Evolutionary conservation across 768 basidiomycete genomes (phyloP).

Genomic region (Leccinum rimulosum): DNA sequence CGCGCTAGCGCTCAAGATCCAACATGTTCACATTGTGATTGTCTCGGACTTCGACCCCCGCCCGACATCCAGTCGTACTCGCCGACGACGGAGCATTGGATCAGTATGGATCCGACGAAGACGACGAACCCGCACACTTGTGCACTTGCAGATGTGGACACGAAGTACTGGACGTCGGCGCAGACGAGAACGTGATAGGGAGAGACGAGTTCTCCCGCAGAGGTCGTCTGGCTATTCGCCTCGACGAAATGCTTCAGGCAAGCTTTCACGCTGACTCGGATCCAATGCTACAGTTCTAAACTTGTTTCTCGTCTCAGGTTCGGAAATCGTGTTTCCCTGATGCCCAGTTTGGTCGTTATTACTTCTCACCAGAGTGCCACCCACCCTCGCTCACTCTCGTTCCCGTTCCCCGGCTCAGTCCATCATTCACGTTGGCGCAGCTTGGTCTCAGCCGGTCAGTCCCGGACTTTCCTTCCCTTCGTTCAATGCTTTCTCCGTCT

Average conservation of each 20-base stretch:
- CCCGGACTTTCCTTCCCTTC: no score
- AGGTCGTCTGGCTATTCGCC: conserved; percentile 68
- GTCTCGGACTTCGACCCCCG: conserved; percentile 69
- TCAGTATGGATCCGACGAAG: conserved; percentile 72
- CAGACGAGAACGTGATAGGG: conserved; percentile 53
- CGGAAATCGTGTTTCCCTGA: conserved; percentile 18
- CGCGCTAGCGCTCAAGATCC: conserved; percentile 69
- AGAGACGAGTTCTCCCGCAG: conserved; percentile 68
- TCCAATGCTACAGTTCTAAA: conserved; percentile 10
- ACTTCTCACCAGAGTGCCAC: not conserved
- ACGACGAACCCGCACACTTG: conserved; percentile 54
- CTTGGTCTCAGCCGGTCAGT: no score
- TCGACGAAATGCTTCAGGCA: conserved; percentile 83
- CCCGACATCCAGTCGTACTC: conserved; percentile 55
- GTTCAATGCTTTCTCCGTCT: no score
- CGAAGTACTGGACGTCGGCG: conserved; percentile 60
- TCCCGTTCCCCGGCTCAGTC: no score
- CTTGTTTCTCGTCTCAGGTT: conserved; percentile 19
- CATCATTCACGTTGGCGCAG: no score
- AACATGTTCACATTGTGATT: conserved; percentile 64
- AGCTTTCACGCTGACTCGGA: conserved; percentile 6
- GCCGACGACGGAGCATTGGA: conserved; percentile 53
- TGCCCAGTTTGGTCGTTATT: conserved; percentile 13
- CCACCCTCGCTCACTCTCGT: no score
- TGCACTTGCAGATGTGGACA: conserved; percentile 71